Evolutionary conservation across 495 filamentous ascomycete genomes (phyloP), one percentile per base, ranked within the genome.

Genomic region (Talaromyces nanjingensis): DNA sequence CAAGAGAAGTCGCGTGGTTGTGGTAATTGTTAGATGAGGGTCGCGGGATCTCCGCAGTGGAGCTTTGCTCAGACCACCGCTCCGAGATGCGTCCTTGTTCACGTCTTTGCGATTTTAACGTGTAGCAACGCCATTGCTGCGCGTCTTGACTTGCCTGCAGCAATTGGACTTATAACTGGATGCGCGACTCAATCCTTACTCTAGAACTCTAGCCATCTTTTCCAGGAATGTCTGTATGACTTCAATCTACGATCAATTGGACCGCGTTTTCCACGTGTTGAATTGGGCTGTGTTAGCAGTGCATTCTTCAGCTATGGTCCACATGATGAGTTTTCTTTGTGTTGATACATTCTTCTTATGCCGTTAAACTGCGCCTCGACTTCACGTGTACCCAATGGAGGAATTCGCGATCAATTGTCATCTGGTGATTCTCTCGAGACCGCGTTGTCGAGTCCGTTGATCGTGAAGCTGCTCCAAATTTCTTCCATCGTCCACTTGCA

Each of bases 241-340:
- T 56, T n/a, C 24, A 33, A 6, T 20, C 56, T 33, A 20, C 22
- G 18, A 59, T 37, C 24, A 58, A 33, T 25, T 59, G 56, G 18
- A 59, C 27, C 56, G 56, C 56, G 56, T 59, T 59, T 59, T 59
- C 56, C 56, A 59, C 56, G 29, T 59, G 56, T 59, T 29, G 53
- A 27, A 12, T 22, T 59, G 7, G 25, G 22, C 55, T 58, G 14
- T 14, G 6, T 58, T 58, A 9, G 16, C 56, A 37, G 27, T 16
- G 56, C 56, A 59, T 59, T 59, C 29, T 59, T 29, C 24, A 22
- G 18, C n/a, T 33, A 22, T 37, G 14, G 27, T 20, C 56, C 56
- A 33, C 31, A 25, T 59, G 56, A 59, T 59, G 27, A 11, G 16
- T 59, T 20, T 3, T 37, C 27, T 14, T 25, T 56, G 14, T 27